Percentiles rank a stretch among this genome's conserved stretches.
Conservation (phyloP, 1,284 basidiomycete species). For the Xerocomus nothofagi region DNA sequence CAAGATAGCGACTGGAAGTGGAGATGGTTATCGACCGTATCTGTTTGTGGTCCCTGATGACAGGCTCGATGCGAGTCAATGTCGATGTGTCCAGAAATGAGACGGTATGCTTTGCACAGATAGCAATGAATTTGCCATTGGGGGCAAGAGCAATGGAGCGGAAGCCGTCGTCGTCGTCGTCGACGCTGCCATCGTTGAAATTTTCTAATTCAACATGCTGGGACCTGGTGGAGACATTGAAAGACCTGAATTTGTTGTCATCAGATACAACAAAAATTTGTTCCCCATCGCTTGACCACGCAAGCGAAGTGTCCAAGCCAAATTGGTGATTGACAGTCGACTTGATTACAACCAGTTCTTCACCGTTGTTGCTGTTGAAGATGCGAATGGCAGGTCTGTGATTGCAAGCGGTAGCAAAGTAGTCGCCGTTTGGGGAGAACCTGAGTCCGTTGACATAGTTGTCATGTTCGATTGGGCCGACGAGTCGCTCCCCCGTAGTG, state of each 20-base stretch:
- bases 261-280: fast-evolving
- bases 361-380: background rate
- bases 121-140: too few species aligned
- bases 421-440: background rate
- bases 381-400: fast-evolving
- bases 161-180: too few species aligned
- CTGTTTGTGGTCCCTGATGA: too few species aligned
- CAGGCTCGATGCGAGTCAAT: too few species aligned
- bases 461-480: background rate
- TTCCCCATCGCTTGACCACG: background rate
- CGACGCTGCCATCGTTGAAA: background rate
- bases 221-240: background rate
- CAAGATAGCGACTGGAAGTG: too few species aligned
- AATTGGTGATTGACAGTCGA: fast-evolving
- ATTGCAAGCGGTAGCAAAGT: background rate
- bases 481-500: too few species aligned
- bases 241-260: background rate
- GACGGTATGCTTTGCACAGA: background rate
- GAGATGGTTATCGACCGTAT: too few species aligned
- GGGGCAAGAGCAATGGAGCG: too few species aligned
- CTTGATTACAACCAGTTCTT: background rate
- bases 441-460: background rate
- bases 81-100: background rate
- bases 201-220: too few species aligned
- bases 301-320: background rate